Conservation (phyloP, 116 monocot genomes). For the Iris pallida region DNA sequence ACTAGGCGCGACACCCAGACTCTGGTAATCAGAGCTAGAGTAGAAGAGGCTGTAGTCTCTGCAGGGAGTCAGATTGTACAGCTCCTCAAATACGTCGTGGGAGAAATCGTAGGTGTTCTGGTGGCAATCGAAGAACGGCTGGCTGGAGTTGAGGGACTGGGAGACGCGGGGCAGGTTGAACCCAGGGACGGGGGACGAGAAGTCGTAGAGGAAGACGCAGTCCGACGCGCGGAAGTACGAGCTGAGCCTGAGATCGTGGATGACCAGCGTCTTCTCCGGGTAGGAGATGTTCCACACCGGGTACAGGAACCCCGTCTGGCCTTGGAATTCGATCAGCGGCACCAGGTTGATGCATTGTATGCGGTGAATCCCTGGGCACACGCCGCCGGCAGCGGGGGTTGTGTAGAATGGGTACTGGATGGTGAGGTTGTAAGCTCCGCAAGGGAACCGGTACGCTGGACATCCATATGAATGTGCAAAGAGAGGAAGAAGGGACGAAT, state of each 20-base stretch:
- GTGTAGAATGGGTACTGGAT: conserved; percentile 16
- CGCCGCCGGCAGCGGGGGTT: no score
- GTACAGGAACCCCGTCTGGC: background rate
- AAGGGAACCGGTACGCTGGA: background rate
- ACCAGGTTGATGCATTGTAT: conserved; percentile 14
- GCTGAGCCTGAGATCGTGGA: conserved; percentile 13
- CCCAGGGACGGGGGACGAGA: background rate
- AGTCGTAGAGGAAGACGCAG: conserved; percentile 9
- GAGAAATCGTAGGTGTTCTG: conserved; percentile 5
- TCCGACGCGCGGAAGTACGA: conserved; percentile 12
- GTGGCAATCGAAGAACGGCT: conserved; percentile 8
- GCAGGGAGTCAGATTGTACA: conserved; percentile 3
- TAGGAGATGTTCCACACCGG: conserved; percentile 15
- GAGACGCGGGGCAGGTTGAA: conserved; percentile 6
- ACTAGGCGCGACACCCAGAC: background rate
- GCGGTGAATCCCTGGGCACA: conserved; percentile 1
- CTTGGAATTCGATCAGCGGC: conserved; percentile 6
- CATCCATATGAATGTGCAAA: background rate
- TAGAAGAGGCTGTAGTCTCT: conserved; percentile 9
- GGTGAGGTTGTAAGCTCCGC: background rate
- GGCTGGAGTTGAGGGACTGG: background rate
- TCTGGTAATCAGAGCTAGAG: background rate
- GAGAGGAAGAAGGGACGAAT: background rate
- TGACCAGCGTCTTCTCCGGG: conserved; percentile 1
- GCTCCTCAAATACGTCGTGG: background rate